phyloP scores from a whole-genome alignment of 495 filamentous ascomycete species.

The Annulohypoxylon moriforme region DNA sequence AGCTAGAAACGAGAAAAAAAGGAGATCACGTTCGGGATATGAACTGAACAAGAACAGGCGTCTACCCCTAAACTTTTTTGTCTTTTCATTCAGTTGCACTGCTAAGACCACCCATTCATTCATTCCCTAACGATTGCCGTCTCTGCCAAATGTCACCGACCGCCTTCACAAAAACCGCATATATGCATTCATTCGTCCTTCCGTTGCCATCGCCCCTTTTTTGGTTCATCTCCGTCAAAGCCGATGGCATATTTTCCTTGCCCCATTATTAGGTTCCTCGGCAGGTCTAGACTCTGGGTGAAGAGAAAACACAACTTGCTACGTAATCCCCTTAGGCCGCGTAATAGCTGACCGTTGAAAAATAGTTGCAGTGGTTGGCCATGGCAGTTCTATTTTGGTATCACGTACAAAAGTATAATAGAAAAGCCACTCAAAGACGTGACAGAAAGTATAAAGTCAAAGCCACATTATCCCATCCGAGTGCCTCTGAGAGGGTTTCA shows the following conservation, averaged over 20 bases:
- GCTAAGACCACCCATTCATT: conserved; percentile 10
- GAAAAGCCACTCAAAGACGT: conserved; percentile 21
- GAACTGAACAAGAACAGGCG: conserved; percentile 30
- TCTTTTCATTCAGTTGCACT: neutral
- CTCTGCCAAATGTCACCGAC: conserved; percentile 1
- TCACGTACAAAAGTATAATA: conserved; percentile 40
- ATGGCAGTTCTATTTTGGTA: conserved; percentile 44
- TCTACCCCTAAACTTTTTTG: conserved; percentile 30
- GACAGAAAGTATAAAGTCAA: conserved; percentile 29
- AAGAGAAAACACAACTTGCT: conserved; percentile 15
- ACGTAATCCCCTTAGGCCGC: conserved; percentile 8
- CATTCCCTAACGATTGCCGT: conserved; percentile 19
- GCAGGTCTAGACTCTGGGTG: conserved; percentile 1
- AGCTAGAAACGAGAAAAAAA: conserved; percentile 30
- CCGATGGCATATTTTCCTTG: neutral
- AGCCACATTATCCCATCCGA: conserved; percentile 20
- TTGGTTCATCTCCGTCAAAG: conserved; percentile 4
- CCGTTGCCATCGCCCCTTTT: conserved; percentile 20
- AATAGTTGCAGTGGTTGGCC: conserved; percentile 11
- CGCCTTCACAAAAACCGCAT: conserved; percentile 18
- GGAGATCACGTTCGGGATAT: conserved; percentile 34
- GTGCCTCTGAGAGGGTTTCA: conserved; percentile 42
- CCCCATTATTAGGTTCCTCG: conserved; percentile 7
- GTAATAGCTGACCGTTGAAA: conserved; percentile 4
- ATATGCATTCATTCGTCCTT: conserved; percentile 34